Evolutionary conservation across 768 basidiomycete genomes (phyloP).

Genomic region (Mycena epipterygia): DNA sequence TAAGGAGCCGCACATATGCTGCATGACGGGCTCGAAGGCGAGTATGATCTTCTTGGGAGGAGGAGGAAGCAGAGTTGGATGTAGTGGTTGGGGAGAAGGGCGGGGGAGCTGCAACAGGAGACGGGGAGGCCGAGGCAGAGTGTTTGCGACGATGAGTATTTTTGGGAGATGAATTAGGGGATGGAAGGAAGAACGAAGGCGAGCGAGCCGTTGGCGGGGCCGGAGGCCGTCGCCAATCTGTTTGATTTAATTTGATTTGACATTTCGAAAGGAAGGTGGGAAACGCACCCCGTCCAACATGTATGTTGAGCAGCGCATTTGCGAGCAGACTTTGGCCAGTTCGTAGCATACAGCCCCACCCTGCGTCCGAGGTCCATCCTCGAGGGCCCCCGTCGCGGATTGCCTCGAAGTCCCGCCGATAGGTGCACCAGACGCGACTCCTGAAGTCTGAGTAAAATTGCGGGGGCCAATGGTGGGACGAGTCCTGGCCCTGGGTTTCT

Average conservation of each 20-base stretch:
- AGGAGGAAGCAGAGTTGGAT: slow-evolving; percentile 22
- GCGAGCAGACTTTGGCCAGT: slow-evolving; percentile 90
- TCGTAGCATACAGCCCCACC: slow-evolving; percentile 94
- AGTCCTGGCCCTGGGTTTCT: slow-evolving; percentile 22
- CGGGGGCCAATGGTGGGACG: slow-evolving; percentile 31
- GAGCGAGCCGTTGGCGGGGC: slow-evolving; percentile 23
- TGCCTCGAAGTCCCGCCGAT: slow-evolving; percentile 61
- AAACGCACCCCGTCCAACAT: slow-evolving; percentile 78
- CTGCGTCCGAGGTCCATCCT: slow-evolving; percentile 87
- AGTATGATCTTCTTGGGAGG: slow-evolving; percentile 35
- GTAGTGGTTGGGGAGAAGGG: slow-evolving; percentile 46
- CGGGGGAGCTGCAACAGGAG: slow-evolving; percentile 62
- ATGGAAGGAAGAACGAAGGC: slow-evolving; percentile 32
- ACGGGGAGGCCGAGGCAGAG: slow-evolving; percentile 66
- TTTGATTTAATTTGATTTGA: not conserved
- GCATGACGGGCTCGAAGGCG: slow-evolving; percentile 63
- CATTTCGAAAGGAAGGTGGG: slow-evolving; percentile 44
- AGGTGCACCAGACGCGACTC: slow-evolving; percentile 47
- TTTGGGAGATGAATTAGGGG: slow-evolving; percentile 34
- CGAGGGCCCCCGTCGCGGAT: slow-evolving; percentile 79
- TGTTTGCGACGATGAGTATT: slow-evolving; percentile 34
- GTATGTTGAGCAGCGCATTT: slow-evolving; percentile 80
- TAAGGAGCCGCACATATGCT: slow-evolving; percentile 90
- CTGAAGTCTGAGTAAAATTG: slow-evolving; percentile 36
- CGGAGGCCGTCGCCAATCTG: slow-evolving; percentile 90